phyloP scores from a whole-genome alignment of 2,329 filamentous ascomycete species.

The Aspergillus neotritici region DNA sequence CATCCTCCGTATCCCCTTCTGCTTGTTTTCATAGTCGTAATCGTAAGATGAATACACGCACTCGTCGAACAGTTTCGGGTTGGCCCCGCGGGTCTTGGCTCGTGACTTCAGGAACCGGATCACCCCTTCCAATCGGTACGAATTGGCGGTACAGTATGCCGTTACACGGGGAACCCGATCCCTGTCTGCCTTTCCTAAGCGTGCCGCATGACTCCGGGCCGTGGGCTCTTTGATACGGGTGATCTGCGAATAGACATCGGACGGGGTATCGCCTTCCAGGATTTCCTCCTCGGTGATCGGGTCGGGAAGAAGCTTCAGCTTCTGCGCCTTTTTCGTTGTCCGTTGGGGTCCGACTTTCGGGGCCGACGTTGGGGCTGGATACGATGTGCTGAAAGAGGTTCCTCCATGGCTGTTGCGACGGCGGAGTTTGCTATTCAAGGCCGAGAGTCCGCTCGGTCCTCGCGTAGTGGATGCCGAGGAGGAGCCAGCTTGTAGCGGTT shows the following conservation, averaged over 20 bases:
- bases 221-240: conserved; percentile 96
- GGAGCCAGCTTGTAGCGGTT: conserved; percentile 37
- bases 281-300: conserved; percentile 76
- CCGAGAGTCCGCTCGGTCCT: conserved; percentile 62
- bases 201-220: conserved; percentile 82
- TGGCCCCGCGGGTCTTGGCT: conserved; percentile 68
- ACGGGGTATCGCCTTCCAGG: conserved; percentile 79
- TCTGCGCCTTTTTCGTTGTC: conserved; percentile 92
- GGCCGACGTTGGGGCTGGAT: conserved; percentile 36
- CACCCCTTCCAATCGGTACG: conserved; percentile 82
- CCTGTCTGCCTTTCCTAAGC: conserved; percentile 87
- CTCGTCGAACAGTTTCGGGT: conserved; percentile 91
- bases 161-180: conserved; percentile 84
- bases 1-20: conserved; percentile 22
- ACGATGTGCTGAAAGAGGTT: conserved; percentile 42
- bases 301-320: conserved; percentile 92
- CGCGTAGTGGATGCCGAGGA: conserved; percentile 30
- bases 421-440: conserved; percentile 80
- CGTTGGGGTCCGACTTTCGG: conserved; percentile 87
- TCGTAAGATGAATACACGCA: conserved; percentile 95
- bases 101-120: conserved; percentile 88
- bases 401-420: conserved; percentile 75
- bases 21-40: conserved; percentile 56
- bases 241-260: conserved; percentile 97
- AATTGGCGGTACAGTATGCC: conserved; percentile 90